phyloP scores from a whole-genome alignment of 1,139 yeast genomes.

The Yamadazyma songkhlaensis region DNA sequence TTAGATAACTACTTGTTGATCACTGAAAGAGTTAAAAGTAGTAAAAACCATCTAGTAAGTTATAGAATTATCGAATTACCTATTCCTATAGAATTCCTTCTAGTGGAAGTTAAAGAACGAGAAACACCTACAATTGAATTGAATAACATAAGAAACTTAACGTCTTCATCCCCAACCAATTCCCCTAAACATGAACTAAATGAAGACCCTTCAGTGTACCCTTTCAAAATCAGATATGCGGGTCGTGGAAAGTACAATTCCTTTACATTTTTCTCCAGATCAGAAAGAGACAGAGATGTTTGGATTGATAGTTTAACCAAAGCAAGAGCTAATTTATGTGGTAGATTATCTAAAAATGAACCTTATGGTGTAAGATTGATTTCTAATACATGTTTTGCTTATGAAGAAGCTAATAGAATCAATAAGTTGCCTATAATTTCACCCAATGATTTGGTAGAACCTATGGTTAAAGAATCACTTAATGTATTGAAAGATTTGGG shows the following conservation, averaged over 20 bases:
- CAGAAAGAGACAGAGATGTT: constrained; percentile 50
- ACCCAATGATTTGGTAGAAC: constrained; percentile 61
- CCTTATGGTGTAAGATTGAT: constrained; percentile 56
- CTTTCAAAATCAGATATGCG: constrained; percentile 42
- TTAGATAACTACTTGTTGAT: constrained; percentile 72
- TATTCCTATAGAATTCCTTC: constrained; percentile 56
- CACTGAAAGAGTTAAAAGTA: constrained; percentile 47
- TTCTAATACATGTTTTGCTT: constrained; percentile 63
- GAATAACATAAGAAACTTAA: constrained; percentile 18
- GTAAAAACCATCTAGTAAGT: constrained; percentile 21
- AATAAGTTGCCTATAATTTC: constrained; percentile 58
- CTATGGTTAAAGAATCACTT: constrained; percentile 32
- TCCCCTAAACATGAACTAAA: constrained; percentile 14
- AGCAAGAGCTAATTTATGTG: constrained; percentile 54
- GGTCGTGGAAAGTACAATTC: constrained; percentile 43
- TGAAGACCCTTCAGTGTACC: constrained; percentile 33
- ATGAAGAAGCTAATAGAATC: constrained; percentile 54
- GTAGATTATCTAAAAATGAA: constrained; percentile 43
- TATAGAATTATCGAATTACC: constrained; percentile 55
- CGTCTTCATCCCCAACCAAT: constrained; percentile 15
- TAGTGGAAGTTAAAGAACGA: constrained; percentile 48
- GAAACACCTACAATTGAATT: constrained; percentile 20
- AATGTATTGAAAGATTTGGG: constrained; percentile 21
- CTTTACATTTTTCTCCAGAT: constrained; percentile 56
- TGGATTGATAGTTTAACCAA: constrained; percentile 60